These are phyloP conservation scores for Colletotrichum sp. DNA, from an alignment of 2,329 filamentous ascomycete genomes.

Conservation along the genomic window DNA sequence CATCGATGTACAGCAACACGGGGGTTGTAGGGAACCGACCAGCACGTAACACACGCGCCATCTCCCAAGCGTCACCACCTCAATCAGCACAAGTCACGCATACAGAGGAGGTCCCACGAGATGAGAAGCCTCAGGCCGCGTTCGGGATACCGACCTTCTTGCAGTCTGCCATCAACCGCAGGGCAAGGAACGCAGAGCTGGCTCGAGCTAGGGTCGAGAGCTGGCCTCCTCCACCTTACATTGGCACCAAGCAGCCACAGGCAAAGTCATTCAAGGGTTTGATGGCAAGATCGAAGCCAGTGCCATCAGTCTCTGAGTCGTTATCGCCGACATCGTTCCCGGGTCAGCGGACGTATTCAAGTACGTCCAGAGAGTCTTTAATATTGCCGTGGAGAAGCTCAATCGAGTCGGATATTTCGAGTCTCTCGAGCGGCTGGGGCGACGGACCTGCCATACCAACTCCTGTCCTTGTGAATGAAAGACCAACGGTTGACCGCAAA, in stretches of 20 bases:
- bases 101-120: background rate
- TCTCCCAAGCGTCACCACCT: background rate
- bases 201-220: background rate
- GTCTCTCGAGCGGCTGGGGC: constrained; percentile 1
- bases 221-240: background rate
- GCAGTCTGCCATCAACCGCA: background rate
- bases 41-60: background rate
- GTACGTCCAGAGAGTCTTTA: background rate
- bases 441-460: background rate
- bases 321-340: background rate
- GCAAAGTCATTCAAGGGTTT: background rate
- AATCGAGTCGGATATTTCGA: background rate
- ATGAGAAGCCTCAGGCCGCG: background rate
- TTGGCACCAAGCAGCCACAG: background rate
- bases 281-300: background rate
- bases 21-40: background rate
- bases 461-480: background rate
- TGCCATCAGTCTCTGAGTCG: fast-evolving
- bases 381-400: background rate
- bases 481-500: background rate
- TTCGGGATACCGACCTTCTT: background rate
- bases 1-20: background rate
- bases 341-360: background rate
- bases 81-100: background rate
- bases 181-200: background rate